A percentile compares a stretch with the other conserved stretches of the same genome.
phyloP scores from a whole-genome alignment of 2,329 filamentous ascomycete species.

The Aspergillus latus region DNA sequence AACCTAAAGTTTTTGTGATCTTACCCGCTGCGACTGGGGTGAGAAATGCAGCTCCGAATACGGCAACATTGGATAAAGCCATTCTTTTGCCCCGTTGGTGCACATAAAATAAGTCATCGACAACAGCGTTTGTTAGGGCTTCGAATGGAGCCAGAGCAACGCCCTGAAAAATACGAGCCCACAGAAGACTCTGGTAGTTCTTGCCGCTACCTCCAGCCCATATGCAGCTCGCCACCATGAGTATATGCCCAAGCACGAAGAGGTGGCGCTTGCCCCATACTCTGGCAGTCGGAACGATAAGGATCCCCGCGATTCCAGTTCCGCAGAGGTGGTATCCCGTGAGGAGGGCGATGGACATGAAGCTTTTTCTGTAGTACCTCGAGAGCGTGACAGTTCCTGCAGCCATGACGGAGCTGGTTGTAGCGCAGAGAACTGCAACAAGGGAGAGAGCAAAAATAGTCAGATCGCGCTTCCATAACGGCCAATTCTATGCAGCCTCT shows the following conservation, averaged over 20 bases:
- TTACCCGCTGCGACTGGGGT: slow-evolving; percentile 90
- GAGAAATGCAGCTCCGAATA: slow-evolving; percentile 70
- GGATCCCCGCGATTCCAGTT: slow-evolving; percentile 74
- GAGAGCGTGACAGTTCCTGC: slow-evolving; percentile 81
- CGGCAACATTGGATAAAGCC: slow-evolving; percentile 72
- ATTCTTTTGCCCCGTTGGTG: slow-evolving; percentile 83
- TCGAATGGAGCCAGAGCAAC: slow-evolving; percentile 87
- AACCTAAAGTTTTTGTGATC: slow-evolving; percentile 73
- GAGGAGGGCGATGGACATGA: slow-evolving; percentile 75
- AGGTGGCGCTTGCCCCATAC: slow-evolving; percentile 92
- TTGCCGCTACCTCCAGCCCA: slow-evolving; percentile 73
- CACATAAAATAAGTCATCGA: slow-evolving; percentile 88
- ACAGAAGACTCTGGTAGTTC: slow-evolving; percentile 71
- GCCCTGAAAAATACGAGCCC: slow-evolving; percentile 80
- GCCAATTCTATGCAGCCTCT: slow-evolving; percentile 65
- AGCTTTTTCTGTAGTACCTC: slow-evolving; percentile 62
- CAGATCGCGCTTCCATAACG: slow-evolving; percentile 78
- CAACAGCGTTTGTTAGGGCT: slow-evolving; percentile 80
- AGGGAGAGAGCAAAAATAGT: slow-evolving; percentile 78
- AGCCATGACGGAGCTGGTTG: slow-evolving; percentile 81
- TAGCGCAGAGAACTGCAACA: slow-evolving; percentile 77
- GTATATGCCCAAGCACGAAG: slow-evolving; percentile 73
- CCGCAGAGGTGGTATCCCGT: slow-evolving; percentile 87
- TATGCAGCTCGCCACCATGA: slow-evolving; percentile 70
- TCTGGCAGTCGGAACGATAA: slow-evolving; percentile 83